Conservation (phyloP, 148 eudicot species). For the Silene uniflora region DNA sequence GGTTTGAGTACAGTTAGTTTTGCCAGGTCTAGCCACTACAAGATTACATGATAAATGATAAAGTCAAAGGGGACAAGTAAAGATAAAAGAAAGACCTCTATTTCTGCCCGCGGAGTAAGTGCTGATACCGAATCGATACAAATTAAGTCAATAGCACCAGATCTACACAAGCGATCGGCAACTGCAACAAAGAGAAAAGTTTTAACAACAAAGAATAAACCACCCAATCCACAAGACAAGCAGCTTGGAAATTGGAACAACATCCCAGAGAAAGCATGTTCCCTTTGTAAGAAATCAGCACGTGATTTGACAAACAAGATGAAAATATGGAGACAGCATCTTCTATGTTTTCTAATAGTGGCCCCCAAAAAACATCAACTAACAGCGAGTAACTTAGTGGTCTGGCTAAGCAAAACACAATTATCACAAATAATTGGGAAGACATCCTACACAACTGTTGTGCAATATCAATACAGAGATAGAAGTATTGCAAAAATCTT, state of each 20-base stretch:
- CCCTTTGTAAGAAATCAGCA: background rate
- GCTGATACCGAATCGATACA: conserved; percentile 98
- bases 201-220: background rate
- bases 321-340: background rate
- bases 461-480: background rate
- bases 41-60: background rate
- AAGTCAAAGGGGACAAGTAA: conserved; percentile 4
- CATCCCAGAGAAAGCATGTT: background rate
- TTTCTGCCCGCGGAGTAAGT: conserved; percentile 95
- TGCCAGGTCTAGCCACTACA: background rate
- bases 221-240: background rate
- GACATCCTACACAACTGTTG: background rate
- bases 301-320: background rate
- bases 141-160: conserved; percentile 91
- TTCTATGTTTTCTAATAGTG: background rate
- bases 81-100: conserved; percentile 53
- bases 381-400: background rate
- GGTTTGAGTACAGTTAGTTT: background rate
- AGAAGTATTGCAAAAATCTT: background rate
- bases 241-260: background rate
- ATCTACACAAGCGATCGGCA: conserved; percentile 98
- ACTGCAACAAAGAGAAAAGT: conserved; percentile 42
- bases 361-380: background rate
- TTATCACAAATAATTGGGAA: background rate
- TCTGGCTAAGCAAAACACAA: background rate